Evolutionary conservation across 2,329 filamentous ascomycete species (phyloP), one percentile per base, ranked within the genome.

Genomic region (Beauveria rudraprayagi): DNA sequence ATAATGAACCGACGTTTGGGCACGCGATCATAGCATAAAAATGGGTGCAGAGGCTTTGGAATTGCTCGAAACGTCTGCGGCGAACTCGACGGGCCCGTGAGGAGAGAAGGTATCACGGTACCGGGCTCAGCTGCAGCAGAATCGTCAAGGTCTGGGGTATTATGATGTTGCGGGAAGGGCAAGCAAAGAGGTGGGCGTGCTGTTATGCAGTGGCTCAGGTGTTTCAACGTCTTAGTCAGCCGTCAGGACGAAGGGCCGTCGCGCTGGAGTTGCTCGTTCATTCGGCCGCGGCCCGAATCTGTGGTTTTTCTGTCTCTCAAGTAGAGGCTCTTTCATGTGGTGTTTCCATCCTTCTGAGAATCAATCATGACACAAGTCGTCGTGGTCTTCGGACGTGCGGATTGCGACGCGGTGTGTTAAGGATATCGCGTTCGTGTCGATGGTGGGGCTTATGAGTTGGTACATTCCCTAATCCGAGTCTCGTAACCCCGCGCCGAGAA

Each of bases 1-100:
- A 64, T 65, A 61, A 74, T 68, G 44, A 70, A 70, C n/a, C 69
- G 68, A 26, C 70, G 70, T 61, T 67, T 66, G n/a, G 57, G 58
- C 63, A 66, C 24, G 62, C 66, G 52, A 66, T 4, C 44, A 57
- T 40, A 48, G 52, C 40, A 57, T 48, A 57, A 24, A 44, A 28
- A 62, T 62, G 34, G 64, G 66, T 9, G 41, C 61, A 60, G 62
- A 68, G 62, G 57, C 57, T 37, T 2, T 24, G 11, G 46, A 43
- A 40, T 8, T 40, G 54, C 19, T 40, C 3, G 24, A 37, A n/a
- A 40, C 2, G 43, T 26, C 43, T 26, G 43, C 19, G 28, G 10
- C 30, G 22, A 26, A 37, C 19, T 26, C n/a, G 22, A 40, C 8
- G 24, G 30, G n/a, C 19, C 55, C 44, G 28, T 19, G 28, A 30